phyloP scores from a whole-genome alignment of 768 basidiomycete species.

The Pulveroboletus sp. region DNA sequence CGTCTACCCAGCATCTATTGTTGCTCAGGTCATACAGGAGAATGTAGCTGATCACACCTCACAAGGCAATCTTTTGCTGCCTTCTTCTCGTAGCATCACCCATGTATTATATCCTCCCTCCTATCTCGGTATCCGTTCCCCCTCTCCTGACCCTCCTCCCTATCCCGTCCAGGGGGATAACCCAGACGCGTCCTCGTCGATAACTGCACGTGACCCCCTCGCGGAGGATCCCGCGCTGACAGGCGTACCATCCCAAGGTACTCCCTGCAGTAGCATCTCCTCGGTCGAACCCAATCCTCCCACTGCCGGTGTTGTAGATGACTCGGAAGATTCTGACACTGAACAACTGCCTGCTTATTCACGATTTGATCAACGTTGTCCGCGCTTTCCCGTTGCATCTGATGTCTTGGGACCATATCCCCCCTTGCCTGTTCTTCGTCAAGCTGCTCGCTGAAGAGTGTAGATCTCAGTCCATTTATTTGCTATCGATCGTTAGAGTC shows the following conservation, averaged over 20 bases:
- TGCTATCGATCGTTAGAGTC: conserved; percentile 2
- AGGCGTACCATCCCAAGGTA: conserved; percentile 13
- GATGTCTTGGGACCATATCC: conserved; percentile 30
- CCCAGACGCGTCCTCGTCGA: not conserved
- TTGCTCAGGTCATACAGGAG: no score
- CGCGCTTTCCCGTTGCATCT: conserved; percentile 16
- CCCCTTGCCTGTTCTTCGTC: conserved; percentile 11
- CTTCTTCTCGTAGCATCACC: conserved; percentile 20
- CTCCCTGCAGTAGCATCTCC: not conserved
- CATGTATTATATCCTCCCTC: conserved; percentile 29
- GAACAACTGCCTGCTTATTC: conserved; percentile 26
- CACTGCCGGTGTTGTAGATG: not conserved
- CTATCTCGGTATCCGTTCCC: conserved; percentile 6
- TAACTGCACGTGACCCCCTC: conserved; percentile 2
- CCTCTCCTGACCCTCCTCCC: conserved; percentile 12
- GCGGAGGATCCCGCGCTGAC: conserved; percentile 12
- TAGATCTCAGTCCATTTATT: conserved; percentile 1
- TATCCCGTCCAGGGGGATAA: not conserved
- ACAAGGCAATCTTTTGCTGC: conserved; percentile 6
- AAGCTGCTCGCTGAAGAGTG: not conserved
- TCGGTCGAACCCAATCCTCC: not conserved
- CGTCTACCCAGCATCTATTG: no score
- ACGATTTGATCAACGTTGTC: conserved; percentile 23
- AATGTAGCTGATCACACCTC: not conserved
- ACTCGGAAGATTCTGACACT: conserved; percentile 6